A percentile compares a stretch with the other conserved stretches of the same genome.
Evolutionary conservation across 2,329 filamentous ascomycete genomes (phyloP).

Genomic region (Penicillium rolfsii): DNA sequence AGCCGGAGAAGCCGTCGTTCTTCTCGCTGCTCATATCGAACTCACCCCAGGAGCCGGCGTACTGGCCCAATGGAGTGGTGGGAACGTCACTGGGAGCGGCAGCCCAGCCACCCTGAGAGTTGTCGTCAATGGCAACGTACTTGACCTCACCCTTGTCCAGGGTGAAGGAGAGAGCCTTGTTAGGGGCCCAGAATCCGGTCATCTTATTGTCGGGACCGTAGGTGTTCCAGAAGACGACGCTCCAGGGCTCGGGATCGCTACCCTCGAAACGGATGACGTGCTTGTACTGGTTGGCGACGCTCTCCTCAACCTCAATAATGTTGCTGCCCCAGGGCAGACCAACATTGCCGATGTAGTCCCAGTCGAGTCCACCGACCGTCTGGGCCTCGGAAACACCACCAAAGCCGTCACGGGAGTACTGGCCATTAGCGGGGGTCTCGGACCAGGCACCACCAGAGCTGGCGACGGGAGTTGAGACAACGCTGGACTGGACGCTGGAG

Average conservation of each 20-base stretch:
- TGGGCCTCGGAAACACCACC: slow-evolving; percentile 21
- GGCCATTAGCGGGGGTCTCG: slow-evolving; percentile 24
- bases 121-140: slow-evolving; percentile 44
- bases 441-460: slow-evolving; percentile 28
- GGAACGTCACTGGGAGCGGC: slow-evolving; percentile 15
- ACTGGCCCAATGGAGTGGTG: slow-evolving; percentile 31
- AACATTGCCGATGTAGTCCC: slow-evolving; percentile 34
- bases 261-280: slow-evolving; percentile 42
- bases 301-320: slow-evolving; percentile 42
- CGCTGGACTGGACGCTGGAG: too few relatives aligned
- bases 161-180: slow-evolving; percentile 39
- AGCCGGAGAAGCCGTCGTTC: slow-evolving; percentile 35
- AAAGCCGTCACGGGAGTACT: slow-evolving; percentile 38
- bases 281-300: slow-evolving; percentile 40
- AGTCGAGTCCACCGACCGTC: too few relatives aligned
- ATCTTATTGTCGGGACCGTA: slow-evolving; percentile 38
- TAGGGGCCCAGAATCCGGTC: slow-evolving; percentile 40
- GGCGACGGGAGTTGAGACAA: slow-evolving; percentile 2
- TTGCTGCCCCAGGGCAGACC: slow-evolving; percentile 47
- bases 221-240: slow-evolving; percentile 48
- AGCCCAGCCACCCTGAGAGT: slow-evolving; percentile 44
- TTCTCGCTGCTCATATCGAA: slow-evolving; percentile 35
- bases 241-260: slow-evolving; percentile 37
- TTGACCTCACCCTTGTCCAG: slow-evolving; percentile 36
- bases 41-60: slow-evolving; percentile 48